Base-by-base conservation (phyloP, 1,139 yeast genomes). In the Hemisphaericaspora xylanilytica region DNA sequence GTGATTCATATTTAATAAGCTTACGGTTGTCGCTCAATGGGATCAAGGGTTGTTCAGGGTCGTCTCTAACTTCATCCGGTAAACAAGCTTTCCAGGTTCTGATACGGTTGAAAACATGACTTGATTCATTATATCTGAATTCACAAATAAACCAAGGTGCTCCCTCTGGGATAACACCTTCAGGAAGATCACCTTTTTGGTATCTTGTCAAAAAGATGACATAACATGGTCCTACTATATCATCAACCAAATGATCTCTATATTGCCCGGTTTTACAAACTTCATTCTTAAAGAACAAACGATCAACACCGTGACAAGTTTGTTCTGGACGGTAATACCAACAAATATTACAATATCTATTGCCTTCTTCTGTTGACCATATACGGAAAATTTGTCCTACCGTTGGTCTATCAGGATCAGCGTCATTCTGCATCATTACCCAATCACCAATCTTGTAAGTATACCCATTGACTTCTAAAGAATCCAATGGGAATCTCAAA, bases 251-350 rank as follows among this genome's bases (percentile, higher is more conserved):
- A 61, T 92, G 98, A 59, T 92, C 97, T 56, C 97, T 79, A 65
- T 92, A 92, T 65, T 90, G 97, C 34, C 97, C 97, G 0, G 97
- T 85, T 62, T 92, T 92, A 61, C 94, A 88, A 25, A 92, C 97
- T 64, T 92, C 98, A 56, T 92, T 89, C 51, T 84, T 88, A 61
- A 85, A 87, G 59, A 94, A 92, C 42, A 89, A 67, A 56, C 96
- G 73, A 61, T 92, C 97, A 39, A 75, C 85, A 50, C 94, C 78
- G 61, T 92, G 98, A 35, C 94, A 95, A 0, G 98, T 92, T 70
- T 94, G 97, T 60, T 92, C 97, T 0, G 98, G 96, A 45, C 97
- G 80, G 55, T 87, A 85, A 63, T 90, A 92, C 98, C 98, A 92
- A 67, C 98, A 92, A 28, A 88, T 96, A 55, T 92, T 92, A 56